phyloP scores from a whole-genome alignment of 2,329 filamentous ascomycete species.

The Colletotrichum tanaceti region DNA sequence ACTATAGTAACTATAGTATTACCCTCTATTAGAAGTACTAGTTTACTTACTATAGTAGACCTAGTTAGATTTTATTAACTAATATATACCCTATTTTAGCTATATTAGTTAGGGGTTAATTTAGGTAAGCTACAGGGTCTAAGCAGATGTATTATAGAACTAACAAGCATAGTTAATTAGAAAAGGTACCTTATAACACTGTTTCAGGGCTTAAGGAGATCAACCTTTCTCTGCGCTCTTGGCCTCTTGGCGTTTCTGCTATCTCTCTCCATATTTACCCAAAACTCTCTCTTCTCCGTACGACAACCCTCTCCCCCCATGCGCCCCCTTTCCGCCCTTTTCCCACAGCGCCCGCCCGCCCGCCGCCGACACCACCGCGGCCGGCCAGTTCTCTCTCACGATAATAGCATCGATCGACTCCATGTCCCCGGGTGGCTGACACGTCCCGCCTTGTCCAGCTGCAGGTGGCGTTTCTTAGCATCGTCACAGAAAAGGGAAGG shows the following conservation, averaged over 20 bases:
- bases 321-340: conserved; percentile 5
- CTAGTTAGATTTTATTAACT: no score
- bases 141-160: no score
- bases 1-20: no score
- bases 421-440: conserved; percentile 9
- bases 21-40: no score
- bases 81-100: no score
- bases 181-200: no score
- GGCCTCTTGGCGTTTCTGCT: conserved; percentile 26
- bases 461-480: conserved; percentile 19
- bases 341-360: neutral
- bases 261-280: conserved; percentile 21
- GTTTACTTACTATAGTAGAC: no score
- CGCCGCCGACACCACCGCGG: neutral
- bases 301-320: neutral
- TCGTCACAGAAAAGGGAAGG: conserved; percentile 16
- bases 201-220: no score
- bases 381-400: neutral
- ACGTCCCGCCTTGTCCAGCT: conserved; percentile 11
- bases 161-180: no score
- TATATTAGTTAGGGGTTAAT: no score
- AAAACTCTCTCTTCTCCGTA: conserved; percentile 3
- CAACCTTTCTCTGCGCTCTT: conserved; percentile 15
- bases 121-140: no score
- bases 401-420: conserved; percentile 9